Evolutionary conservation across 129 eudicot species (phyloP), one percentile per base, ranked within the genome.

Genomic region (Flaveria robusta): DNA sequence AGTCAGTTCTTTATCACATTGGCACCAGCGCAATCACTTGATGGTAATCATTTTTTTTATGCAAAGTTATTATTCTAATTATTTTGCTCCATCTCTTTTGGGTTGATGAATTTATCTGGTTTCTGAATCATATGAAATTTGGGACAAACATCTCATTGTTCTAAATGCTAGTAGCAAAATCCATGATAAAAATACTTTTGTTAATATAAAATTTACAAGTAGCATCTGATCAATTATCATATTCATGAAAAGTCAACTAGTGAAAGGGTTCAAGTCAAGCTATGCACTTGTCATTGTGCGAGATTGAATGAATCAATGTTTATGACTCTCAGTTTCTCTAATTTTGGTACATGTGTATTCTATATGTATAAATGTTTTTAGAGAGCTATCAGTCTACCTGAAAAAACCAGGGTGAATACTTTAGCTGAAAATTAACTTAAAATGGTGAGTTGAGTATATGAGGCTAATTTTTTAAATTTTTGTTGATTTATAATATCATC

Each of bases 21-120:
- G 86, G 97, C 97, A 79, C 99, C 99, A 11, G 86, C 96, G n/a
- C 97, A 84, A 23, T 86, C 99, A 18, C 90, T 94, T 26, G 99
- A 94, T 72, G 97, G 99, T 94, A 74, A 16, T 66, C 7, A 1
- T 66, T 2, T 45, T 23, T 29, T 22, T 22, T 77, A 20, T 67
- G 39, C 67, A 23, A 34, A 66, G 23, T 20, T 74, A 15, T 55
- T 8, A 45, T 67, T 74, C 43, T 68, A 2, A 67, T 66, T 16
- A 68, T 15, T 54, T 52, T 77, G 68, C 18, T 49, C 24, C 46
- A 4, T 39, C 20, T 43, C 31, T 43, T 23, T 43, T 66, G 16
- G 2, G 50, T 52, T 74, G 19, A 49, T 49, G 4, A 22, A 50
- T 22, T 62, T 60, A 3, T 29, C 14, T 59, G 0, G 22, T 19